Conservation (phyloP, 1,284 basidiomycete genomes). For the Somion occarium region DNA sequence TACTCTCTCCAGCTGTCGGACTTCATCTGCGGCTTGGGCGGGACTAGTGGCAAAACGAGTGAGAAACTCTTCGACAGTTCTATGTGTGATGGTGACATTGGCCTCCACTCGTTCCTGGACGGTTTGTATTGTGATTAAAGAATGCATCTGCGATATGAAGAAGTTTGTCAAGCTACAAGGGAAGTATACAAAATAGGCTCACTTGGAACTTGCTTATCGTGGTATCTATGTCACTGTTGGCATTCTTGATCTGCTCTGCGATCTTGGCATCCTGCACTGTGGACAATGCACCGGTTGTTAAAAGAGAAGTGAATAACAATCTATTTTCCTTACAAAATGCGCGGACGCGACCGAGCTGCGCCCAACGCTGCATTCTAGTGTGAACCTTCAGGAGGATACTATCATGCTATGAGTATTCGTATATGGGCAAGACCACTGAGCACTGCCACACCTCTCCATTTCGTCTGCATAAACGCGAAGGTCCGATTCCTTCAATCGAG, state of each 20-base stretch:
- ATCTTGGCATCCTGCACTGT: constrained; percentile 44
- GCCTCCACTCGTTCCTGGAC: too few relatives aligned
- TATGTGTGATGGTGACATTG: too few relatives aligned
- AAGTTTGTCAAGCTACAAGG: neutral
- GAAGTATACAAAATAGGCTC: neutral
- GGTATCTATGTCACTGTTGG: constrained; percentile 35
- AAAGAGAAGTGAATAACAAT: neutral
- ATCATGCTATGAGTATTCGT: neutral
- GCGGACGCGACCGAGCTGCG: neutral
- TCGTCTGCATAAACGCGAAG: constrained; percentile 37
- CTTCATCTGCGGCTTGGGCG: neutral
- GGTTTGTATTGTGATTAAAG: neutral
- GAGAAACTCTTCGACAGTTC: too few relatives aligned
- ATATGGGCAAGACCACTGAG: neutral
- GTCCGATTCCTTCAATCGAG: constrained; percentile 34
- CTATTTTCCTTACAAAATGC: constrained; percentile 1
- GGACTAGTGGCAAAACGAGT: neutral
- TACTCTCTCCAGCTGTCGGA: constrained; percentile 11
- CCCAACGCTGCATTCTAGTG: neutral
- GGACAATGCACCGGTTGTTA: neutral
- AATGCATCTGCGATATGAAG: neutral
- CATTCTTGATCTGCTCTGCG: constrained; percentile 36
- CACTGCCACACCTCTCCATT: constrained; percentile 33
- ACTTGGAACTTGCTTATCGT: constrained; percentile 35
- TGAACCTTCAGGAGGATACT: constrained; percentile 3